Base-by-base conservation (phyloP, 2,329 filamentous ascomycete genomes). In the Aspergillus pseudotamarii region DNA sequence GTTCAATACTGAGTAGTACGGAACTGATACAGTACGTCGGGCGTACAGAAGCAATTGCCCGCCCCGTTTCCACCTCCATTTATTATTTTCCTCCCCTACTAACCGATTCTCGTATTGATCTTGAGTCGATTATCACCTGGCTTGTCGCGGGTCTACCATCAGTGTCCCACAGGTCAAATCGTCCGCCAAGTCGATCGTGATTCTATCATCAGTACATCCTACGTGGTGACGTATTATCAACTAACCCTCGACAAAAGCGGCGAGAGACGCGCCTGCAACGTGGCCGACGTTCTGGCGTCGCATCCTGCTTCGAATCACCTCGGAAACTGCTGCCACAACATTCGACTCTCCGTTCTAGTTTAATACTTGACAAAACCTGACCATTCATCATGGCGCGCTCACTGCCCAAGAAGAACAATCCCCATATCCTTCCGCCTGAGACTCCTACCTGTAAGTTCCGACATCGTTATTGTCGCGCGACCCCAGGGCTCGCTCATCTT, bases 331-430 rank as follows among this genome's bases (percentile, higher is more conserved):
- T 36, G 51, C 12, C 51, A 38, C 34, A 55, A 55, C 51, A 55
- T 32, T 36, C 32, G 0, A 38, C 58, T 59, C 45, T 48, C 51
- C 56, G 64, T 58, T 63, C 59, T 54, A 59, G 57, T 57, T 64
- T 62, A 57, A 62, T 57, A 36, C 38, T 60, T 48, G 38, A 58
- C 26, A 23, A 48, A 48, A 34, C 32, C 23, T 57, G 30, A 28
- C 60, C 58, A 62, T 68, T 62, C 69, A 72, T 57, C 71, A 80
- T 75, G 72, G 77, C 76, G 78, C 80, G 82, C 71, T 71, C 76
- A 61, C 74, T 84, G 56, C 82, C 82, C 6, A 78, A 78, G 65
- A 79, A 73, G 66, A 74, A 75, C 59, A 84, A 84, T 70, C 82
- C 81, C 59, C 76, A 81, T 48, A 75, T 84, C 68, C 72, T 77